Evolutionary conservation across 495 filamentous ascomycete species (phyloP).

Genomic region (Lepidopterella palustris): DNA sequence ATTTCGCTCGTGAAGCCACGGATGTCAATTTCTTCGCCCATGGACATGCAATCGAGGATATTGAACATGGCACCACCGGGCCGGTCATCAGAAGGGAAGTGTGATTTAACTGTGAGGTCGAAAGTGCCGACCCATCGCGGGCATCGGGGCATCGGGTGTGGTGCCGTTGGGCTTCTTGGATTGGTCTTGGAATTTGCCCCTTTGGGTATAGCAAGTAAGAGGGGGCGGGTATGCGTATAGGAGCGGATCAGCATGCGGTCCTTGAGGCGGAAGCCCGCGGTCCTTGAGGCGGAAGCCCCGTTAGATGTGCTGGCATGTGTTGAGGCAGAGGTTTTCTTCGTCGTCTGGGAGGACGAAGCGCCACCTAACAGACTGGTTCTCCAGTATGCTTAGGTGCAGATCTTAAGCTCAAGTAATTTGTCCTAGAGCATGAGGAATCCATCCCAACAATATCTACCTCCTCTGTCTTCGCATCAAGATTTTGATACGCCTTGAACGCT

Average conservation of each 20-base stretch:
- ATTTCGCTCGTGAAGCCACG: slow-evolving; percentile 27
- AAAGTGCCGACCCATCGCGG: slow-evolving; percentile 17
- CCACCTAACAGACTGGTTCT: slow-evolving; percentile 18
- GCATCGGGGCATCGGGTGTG: background rate
- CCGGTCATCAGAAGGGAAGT: slow-evolving; percentile 28
- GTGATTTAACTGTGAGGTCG: slow-evolving; percentile 26
- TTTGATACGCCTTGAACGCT: background rate
- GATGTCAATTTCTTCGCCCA: slow-evolving; percentile 30
- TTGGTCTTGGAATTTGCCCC: slow-evolving; percentile 3
- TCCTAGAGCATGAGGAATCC: background rate
- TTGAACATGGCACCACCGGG: slow-evolving; percentile 31
- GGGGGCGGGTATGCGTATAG: slow-evolving; percentile 31
- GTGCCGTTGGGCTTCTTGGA: slow-evolving; percentile 1
- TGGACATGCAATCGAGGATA: slow-evolving; percentile 30
- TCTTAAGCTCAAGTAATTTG: slow-evolving; percentile 8
- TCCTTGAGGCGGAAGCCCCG: slow-evolving; percentile 35
- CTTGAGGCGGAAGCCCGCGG: slow-evolving; percentile 30
- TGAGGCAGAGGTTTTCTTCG: slow-evolving; percentile 24
- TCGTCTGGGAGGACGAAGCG: slow-evolving; percentile 25
- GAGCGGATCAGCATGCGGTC: slow-evolving; percentile 30
- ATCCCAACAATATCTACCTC: slow-evolving; percentile 20
- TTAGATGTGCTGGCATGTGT: slow-evolving; percentile 36
- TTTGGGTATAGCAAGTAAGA: slow-evolving; percentile 9
- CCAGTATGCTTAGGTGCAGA: slow-evolving; percentile 9
- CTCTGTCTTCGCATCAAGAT: slow-evolving; percentile 6